Evolutionary conservation across 768 basidiomycete species (phyloP), one percentile per base, ranked within the genome.

Genomic region (Ramaria sp.): DNA sequence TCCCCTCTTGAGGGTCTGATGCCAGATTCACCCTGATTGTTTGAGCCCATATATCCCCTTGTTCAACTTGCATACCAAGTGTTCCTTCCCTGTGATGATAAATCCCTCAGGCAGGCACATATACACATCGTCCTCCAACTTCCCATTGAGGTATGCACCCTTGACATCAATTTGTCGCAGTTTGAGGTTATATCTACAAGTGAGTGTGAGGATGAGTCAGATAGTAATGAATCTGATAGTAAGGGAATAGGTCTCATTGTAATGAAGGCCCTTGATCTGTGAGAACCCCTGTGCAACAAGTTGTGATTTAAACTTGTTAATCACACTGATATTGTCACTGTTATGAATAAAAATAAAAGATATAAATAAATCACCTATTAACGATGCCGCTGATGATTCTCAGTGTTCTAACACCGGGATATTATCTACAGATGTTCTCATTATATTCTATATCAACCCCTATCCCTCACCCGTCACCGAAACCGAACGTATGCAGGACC

Each of bases 111-210:
- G 67, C 51, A 70, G 70, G 19, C 70, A 67, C 69, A 75, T 72
- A 54, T 67, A 73, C 0, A 62, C 52, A 17, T 72, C 67, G 6
- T 73, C 65, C 1, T 65, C 59, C 0, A 59, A 30, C 3, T 49
- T 42, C 27, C 72, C 69, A 59, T 76, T 64, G 0, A 75, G 67
- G 61, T 71, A 77, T 0, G 73, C 71, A 0, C 69, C 73, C 34
- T 72, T 74, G 30, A 76, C 64, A 60, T 76, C 72, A 7, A 74
- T 64, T 37, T 76, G 73, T 5, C 67, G 62, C 0, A 72, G 60
- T 12, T 72, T 69, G 70, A 69, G 75, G 34, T 67, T 68, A 0
- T 65, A 50, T 0, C 57, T 5, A 0, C 71, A 72, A 0, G 70
- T 72, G 6, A 75, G 58, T 24, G 74, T 69, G 0, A 73, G 63